These are phyloP conservation scores for Solanum habrochaites DNA, from an alignment of 257 asterid species.

Conservation along the genomic window DNA sequence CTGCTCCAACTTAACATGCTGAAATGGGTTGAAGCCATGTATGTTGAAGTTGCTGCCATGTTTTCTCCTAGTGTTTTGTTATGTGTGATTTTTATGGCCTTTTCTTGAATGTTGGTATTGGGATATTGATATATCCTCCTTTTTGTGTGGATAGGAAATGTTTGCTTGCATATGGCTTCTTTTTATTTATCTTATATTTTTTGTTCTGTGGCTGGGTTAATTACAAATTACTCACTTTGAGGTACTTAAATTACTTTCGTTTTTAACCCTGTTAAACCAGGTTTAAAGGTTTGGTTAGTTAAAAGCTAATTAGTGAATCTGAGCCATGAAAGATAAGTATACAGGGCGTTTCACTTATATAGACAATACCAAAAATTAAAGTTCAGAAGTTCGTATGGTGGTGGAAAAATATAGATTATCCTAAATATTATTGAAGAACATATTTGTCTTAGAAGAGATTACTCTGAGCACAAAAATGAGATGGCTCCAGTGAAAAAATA, in stretches of 20 bases:
- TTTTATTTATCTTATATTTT: background rate
- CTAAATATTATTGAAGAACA: no score
- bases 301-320: background rate
- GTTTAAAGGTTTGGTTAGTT: background rate
- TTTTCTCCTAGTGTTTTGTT: background rate
- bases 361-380: background rate
- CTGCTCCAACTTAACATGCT: constrained; percentile 32
- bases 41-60: constrained; percentile 60
- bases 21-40: constrained; percentile 46
- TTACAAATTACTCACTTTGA: background rate
- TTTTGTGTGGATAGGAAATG: background rate
- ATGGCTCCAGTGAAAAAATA: no score
- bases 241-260: background rate
- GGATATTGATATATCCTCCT: background rate
- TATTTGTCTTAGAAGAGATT: no score
- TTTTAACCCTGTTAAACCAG: background rate
- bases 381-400: background rate
- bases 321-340: background rate
- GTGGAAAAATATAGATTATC: no score
- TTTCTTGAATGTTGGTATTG: background rate
- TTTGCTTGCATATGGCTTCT: background rate
- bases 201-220: background rate
- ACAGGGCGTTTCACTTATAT: background rate
- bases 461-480: no score
- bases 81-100: background rate